Evolutionary conservation across 495 filamentous ascomycete species (phyloP).

Genomic region (Hypoxylon rickii): DNA sequence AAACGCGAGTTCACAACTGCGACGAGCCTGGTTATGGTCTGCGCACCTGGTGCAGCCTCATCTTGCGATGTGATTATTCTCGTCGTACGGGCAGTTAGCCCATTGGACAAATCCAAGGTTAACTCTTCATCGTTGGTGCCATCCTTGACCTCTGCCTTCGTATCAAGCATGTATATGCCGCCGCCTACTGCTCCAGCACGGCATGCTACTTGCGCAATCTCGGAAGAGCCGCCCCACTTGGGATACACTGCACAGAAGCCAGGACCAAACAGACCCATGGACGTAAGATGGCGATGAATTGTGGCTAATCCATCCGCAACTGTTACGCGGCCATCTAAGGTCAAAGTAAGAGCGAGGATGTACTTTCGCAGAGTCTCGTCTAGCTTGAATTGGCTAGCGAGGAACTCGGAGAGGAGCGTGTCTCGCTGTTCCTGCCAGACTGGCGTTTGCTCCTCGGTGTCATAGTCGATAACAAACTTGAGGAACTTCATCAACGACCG

Average conservation of each 20-base stretch:
- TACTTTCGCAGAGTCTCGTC: constrained; percentile 69
- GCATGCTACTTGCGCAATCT: constrained; percentile 90
- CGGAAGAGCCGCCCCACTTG: constrained; percentile 92
- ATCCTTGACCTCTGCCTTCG: constrained; percentile 33
- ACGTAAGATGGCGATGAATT: constrained; percentile 80
- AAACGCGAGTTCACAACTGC: constrained; percentile 73
- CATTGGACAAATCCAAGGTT: constrained; percentile 61
- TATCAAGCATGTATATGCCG: constrained; percentile 82
- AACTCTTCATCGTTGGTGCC: constrained; percentile 35
- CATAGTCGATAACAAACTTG: constrained; percentile 71
- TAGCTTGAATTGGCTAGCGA: constrained; percentile 73
- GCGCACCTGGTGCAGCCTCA: constrained; percentile 29
- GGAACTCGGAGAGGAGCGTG: constrained; percentile 63
- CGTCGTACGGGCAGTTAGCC: constrained; percentile 61
- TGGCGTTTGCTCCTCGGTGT: constrained; percentile 56
- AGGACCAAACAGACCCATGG: constrained; percentile 82
- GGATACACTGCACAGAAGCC: constrained; percentile 85
- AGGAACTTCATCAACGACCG: constrained; percentile 86
- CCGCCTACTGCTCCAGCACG: constrained; percentile 92
- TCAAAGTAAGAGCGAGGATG: constrained; percentile 78
- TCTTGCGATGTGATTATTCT: constrained; percentile 57
- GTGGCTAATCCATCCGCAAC: constrained; percentile 65
- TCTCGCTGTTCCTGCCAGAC: constrained; percentile 53
- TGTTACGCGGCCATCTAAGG: constrained; percentile 61
- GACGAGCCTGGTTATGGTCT: constrained; percentile 51